These are phyloP conservation scores for Emericellopsis cladophorae DNA, from an alignment of 2,329 filamentous ascomycete genomes.

Conservation along the genomic window DNA sequence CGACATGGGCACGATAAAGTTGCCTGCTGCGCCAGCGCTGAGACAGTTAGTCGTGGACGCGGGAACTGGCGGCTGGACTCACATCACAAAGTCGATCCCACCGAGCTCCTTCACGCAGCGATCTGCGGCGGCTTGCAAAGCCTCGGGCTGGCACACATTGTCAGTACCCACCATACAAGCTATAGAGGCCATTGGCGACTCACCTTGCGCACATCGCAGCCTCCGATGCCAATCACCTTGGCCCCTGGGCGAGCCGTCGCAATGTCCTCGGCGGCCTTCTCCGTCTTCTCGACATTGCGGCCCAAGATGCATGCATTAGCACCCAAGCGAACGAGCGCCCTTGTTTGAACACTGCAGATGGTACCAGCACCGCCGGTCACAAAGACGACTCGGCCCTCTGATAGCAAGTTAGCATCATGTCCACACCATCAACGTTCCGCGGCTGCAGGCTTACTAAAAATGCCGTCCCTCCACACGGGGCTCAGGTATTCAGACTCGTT, in stretches of 20 bases:
- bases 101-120: slow-evolving; percentile 74
- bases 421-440: too few species aligned
- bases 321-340: slow-evolving; percentile 80
- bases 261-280: slow-evolving; percentile 68
- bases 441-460: slow-evolving; percentile 53
- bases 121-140: slow-evolving; percentile 61
- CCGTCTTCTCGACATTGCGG: slow-evolving; percentile 79
- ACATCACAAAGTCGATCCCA: slow-evolving; percentile 87
- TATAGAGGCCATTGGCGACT: slow-evolving; percentile 8
- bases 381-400: slow-evolving; percentile 81
- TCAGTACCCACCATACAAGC: slow-evolving; percentile 5
- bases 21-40: slow-evolving; percentile 87
- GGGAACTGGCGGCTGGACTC: slow-evolving; percentile 15
- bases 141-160: slow-evolving; percentile 33
- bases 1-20: slow-evolving; percentile 80
- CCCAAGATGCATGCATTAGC: slow-evolving; percentile 92
- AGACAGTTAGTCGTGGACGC: not conserved
- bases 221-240: slow-evolving; percentile 77
- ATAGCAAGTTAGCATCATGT: not conserved
- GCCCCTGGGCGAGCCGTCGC: slow-evolving; percentile 65
- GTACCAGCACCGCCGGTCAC: slow-evolving; percentile 89
- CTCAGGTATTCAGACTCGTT: slow-evolving; percentile 67
- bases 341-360: slow-evolving; percentile 89
- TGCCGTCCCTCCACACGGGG: slow-evolving; percentile 72
- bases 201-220: slow-evolving; percentile 64